A percentile compares a stretch with the other conserved stretches of the same genome.
Conservation (phyloP, 2,329 filamentous ascomycete genomes). For the Cytospora leucostoma region DNA sequence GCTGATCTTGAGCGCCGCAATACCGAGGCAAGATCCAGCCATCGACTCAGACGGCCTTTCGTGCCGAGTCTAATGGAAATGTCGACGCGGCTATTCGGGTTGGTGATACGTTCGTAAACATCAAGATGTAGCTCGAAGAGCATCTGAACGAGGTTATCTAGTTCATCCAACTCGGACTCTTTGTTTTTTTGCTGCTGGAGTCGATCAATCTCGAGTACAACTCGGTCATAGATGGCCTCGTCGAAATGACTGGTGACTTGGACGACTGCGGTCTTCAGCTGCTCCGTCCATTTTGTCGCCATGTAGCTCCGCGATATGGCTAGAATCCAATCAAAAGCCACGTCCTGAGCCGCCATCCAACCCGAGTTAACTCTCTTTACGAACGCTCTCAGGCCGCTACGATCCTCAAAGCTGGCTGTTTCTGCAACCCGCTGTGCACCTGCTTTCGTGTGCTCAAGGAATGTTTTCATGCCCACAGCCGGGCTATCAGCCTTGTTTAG, state of each 20-base stretch:
- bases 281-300: constrained; percentile 57
- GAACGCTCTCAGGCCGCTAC: constrained; percentile 54
- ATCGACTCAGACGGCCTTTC: constrained; percentile 51
- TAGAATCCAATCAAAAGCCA: constrained; percentile 60
- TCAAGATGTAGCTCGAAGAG: constrained; percentile 64
- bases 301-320: constrained; percentile 53
- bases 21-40: constrained; percentile 53
- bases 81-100: constrained; percentile 57
- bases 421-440: constrained; percentile 52
- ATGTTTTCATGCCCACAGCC: constrained; percentile 58
- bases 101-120: constrained; percentile 59
- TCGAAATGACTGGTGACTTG: constrained; percentile 59
- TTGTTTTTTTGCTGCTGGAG: constrained; percentile 17
- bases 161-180: constrained; percentile 32
- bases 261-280: constrained; percentile 57
- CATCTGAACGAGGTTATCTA: constrained; percentile 56
- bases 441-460: constrained; percentile 64
- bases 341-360: constrained; percentile 58
- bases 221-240: constrained; percentile 50
- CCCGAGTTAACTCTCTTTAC: constrained; percentile 48
- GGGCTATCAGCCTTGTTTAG: constrained; percentile 55
- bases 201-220: constrained; percentile 45
- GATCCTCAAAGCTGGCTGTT: constrained; percentile 54
- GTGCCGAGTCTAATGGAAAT: constrained; percentile 51
- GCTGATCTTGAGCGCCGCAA: constrained; percentile 43